These are phyloP conservation scores for Trematosphaeria pertusa DNA, from an alignment of 2,329 filamentous ascomycete genomes.

Conservation along the genomic window DNA sequence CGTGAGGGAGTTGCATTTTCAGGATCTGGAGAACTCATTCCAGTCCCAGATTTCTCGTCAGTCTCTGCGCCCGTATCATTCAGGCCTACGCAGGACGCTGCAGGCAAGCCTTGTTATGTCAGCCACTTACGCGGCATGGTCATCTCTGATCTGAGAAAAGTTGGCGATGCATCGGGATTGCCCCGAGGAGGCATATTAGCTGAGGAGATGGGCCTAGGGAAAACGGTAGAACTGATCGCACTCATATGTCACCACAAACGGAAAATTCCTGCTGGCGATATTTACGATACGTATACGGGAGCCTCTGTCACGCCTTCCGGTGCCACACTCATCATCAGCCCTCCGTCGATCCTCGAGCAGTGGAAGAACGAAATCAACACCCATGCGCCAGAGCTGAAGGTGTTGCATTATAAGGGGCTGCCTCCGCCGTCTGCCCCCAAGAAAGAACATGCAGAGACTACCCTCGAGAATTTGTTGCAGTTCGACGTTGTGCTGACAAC, in stretches of 20 bases:
- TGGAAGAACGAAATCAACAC: slow-evolving; percentile 66
- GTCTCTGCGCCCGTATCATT: slow-evolving; percentile 55
- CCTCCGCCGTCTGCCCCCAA: slow-evolving; percentile 33
- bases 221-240: slow-evolving; percentile 77
- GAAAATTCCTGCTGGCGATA: slow-evolving; percentile 13
- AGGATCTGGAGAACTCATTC: slow-evolving; percentile 15
- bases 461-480: slow-evolving; percentile 56
- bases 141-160: slow-evolving; percentile 57
- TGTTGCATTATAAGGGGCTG: slow-evolving; percentile 65
- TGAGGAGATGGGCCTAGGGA: slow-evolving; percentile 85
- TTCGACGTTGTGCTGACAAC: slow-evolving; percentile 68
- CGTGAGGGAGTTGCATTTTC: slow-evolving; percentile 67
- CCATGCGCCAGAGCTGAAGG: slow-evolving; percentile 64
- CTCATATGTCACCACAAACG: slow-evolving; percentile 71
- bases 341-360: slow-evolving; percentile 66
- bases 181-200: slow-evolving; percentile 70
- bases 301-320: slow-evolving; percentile 58
- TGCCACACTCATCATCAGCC: slow-evolving; percentile 69
- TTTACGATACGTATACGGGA: slow-evolving; percentile 51
- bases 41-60: slow-evolving; percentile 11
- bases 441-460: slow-evolving; percentile 43
- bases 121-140: slow-evolving; percentile 70
- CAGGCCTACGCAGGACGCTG: slow-evolving; percentile 51
- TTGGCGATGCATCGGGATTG: slow-evolving; percentile 50
- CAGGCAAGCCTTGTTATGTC: slow-evolving; percentile 59